Evolutionary conservation across 306 rosid species (phyloP).

Genomic region (Malus sylvestris): DNA sequence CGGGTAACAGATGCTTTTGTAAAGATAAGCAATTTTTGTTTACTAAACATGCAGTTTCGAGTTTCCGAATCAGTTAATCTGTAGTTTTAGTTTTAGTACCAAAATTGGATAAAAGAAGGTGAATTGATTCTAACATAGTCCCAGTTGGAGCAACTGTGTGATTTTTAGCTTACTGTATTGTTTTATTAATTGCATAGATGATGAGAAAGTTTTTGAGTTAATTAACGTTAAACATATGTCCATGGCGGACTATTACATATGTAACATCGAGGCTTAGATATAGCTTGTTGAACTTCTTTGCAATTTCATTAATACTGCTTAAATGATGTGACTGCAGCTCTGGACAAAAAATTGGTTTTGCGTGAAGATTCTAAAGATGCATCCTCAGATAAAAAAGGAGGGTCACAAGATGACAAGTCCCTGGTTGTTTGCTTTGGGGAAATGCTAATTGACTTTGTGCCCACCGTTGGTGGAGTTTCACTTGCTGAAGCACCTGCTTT

Average conservation of each 20-base stretch:
- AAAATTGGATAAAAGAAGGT: neutral
- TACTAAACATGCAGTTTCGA: neutral
- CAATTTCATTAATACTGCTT: neutral
- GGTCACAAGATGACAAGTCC: constrained; percentile 23
- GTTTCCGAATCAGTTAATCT: constrained; percentile 9
- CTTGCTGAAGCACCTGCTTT: constrained; percentile 93
- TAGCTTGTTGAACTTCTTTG: neutral
- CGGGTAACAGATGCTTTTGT: neutral
- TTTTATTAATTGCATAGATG: neutral
- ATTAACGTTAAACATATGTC: neutral
- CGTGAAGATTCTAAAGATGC: constrained; percentile 28
- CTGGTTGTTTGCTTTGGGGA: constrained; percentile 82
- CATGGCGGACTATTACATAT: neutral
- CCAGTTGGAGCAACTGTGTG: neutral
- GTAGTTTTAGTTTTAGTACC: neutral
- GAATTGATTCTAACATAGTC: neutral
- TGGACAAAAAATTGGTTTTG: neutral
- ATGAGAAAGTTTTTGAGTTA: neutral
- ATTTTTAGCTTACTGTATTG: neutral
- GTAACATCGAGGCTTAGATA: neutral
- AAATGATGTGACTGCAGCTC: neutral
- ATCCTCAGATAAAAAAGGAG: constrained; percentile 14
- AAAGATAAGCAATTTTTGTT: neutral
- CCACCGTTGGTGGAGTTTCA: constrained; percentile 78
- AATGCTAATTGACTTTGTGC: constrained; percentile 81